A percentile compares a stretch with the other conserved stretches of the same genome.
Conservation (phyloP, 1,284 basidiomycete genomes). For the Apiotrichum gamsii region DNA sequence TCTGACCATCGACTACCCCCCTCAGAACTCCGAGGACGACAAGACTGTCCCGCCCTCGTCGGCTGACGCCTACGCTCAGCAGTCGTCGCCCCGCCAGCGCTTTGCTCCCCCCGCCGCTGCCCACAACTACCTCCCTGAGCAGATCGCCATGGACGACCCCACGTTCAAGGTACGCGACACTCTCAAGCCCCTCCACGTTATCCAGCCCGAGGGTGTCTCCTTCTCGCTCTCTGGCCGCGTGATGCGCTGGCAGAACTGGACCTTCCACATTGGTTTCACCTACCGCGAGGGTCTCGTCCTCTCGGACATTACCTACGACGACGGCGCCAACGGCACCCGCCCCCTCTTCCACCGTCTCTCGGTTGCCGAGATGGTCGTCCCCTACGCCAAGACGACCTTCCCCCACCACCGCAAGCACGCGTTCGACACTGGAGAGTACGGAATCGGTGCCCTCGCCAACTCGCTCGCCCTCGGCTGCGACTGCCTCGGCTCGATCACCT, state of each 20-base stretch:
- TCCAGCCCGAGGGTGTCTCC: conserved; percentile 86
- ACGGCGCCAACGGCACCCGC: conserved; percentile 35
- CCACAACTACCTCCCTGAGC: conserved; percentile 49
- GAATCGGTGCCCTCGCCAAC: conserved; percentile 47
- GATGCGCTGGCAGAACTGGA: conserved; percentile 38
- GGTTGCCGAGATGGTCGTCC: conserved; percentile 49
- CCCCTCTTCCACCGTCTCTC: conserved; percentile 48
- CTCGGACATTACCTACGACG: conserved; percentile 43
- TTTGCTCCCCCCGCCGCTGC: conserved; percentile 47
- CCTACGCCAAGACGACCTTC: conserved; percentile 48
- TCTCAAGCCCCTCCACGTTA: conserved; percentile 75
- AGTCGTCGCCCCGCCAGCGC: conserved; percentile 31
- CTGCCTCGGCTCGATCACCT: conserved; percentile 49
- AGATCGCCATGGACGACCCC: conserved; percentile 43
- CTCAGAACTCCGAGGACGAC: conserved; percentile 19
- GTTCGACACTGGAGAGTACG: conserved; percentile 51
- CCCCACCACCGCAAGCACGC: conserved; percentile 48
- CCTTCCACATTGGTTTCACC: conserved; percentile 34
- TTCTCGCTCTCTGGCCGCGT: conserved; percentile 76
- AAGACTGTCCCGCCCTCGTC: conserved; percentile 26
- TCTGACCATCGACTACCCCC: conserved; percentile 46
- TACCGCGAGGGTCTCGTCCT: conserved; percentile 45
- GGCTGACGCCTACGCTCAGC: conserved; percentile 23
- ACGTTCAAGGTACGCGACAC: conserved; percentile 61
- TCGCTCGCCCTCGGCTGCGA: conserved; percentile 49